A percentile compares a stretch with the other conserved stretches of the same genome.
These are phyloP conservation scores for Phytomonas sp. DNA, from an alignment of 208 protist genomes.

Conservation along the genomic window DNA sequence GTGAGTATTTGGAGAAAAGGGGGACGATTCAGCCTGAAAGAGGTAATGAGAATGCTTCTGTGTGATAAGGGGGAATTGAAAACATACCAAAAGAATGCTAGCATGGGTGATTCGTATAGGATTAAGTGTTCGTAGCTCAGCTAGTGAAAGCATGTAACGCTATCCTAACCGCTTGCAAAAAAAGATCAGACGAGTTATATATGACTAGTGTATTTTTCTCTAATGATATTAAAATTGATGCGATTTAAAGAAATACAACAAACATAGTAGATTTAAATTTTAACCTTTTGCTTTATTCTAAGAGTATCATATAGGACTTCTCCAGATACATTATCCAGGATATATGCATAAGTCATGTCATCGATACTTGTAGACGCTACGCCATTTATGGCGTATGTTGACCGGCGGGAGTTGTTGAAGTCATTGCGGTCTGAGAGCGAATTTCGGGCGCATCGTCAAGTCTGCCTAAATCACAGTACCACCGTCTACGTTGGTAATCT, in stretches of 20 bases:
- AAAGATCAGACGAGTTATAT: not conserved
- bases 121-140: not conserved
- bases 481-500: constrained; percentile 98
- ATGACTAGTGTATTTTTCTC: constrained; percentile 4
- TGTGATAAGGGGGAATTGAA: not conserved
- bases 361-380: constrained; percentile 49
- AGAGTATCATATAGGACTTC: not conserved
- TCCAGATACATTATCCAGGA: not conserved
- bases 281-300: constrained; percentile 1
- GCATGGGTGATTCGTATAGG: not conserved
- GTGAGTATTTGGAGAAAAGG: constrained; percentile 61
- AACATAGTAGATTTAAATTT: not conserved
- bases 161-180: not conserved
- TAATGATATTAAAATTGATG: constrained; percentile 4
- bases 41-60: not conserved
- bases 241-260: not conserved
- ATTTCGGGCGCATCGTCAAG: constrained; percentile 59
- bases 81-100: not conserved
- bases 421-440: constrained; percentile 56
- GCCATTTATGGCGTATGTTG: constrained; percentile 75
- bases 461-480: constrained; percentile 62
- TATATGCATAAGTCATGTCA: constrained; percentile 27
- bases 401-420: constrained; percentile 70
- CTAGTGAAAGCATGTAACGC: not conserved
- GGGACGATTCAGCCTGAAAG: constrained; percentile 11